Conservation (phyloP, 139 green algal genomes). For the Eudorina sp. region DNA sequence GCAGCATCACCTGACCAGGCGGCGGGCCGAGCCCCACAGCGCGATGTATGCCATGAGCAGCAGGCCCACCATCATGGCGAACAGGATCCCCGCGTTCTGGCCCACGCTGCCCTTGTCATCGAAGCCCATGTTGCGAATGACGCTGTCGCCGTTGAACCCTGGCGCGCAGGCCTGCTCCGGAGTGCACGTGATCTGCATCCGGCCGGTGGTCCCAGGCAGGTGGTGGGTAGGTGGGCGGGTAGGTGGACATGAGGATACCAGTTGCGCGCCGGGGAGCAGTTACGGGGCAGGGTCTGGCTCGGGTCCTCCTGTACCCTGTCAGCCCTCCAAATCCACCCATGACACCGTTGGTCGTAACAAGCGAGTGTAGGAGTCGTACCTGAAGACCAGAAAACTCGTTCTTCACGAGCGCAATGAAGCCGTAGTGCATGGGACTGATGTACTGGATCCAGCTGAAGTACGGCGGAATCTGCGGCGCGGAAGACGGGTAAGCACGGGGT, state of each 20-base stretch:
- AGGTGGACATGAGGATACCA: no score
- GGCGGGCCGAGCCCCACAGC: conserved; percentile 38
- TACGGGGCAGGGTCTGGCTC: no score
- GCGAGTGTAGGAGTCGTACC: no score
- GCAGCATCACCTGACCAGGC: not conserved
- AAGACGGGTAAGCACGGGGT: no score
- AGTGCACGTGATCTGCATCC: conserved; percentile 36
- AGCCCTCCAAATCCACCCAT: no score
- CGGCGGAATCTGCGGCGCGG: conserved; percentile 26
- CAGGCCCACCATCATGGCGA: conserved; percentile 17
- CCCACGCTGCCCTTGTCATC: not conserved
- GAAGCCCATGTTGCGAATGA: conserved; percentile 32
- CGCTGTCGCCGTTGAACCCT: conserved; percentile 21
- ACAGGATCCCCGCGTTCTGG: conserved; percentile 26
- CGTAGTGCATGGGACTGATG: conserved; percentile 50
- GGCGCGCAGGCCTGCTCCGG: not conserved
- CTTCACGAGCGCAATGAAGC: conserved; percentile 52
- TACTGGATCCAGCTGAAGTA: conserved; percentile 55
- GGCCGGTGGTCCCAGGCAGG: no score
- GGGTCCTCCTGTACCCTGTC: no score
- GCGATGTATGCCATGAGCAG: conserved; percentile 41
- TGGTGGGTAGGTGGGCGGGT: no score
- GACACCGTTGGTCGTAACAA: no score
- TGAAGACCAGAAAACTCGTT: conserved; percentile 59
- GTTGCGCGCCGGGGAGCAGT: no score